Conservation (phyloP, 2,329 filamentous ascomycete genomes). For the Fusarium sp. region DNA sequence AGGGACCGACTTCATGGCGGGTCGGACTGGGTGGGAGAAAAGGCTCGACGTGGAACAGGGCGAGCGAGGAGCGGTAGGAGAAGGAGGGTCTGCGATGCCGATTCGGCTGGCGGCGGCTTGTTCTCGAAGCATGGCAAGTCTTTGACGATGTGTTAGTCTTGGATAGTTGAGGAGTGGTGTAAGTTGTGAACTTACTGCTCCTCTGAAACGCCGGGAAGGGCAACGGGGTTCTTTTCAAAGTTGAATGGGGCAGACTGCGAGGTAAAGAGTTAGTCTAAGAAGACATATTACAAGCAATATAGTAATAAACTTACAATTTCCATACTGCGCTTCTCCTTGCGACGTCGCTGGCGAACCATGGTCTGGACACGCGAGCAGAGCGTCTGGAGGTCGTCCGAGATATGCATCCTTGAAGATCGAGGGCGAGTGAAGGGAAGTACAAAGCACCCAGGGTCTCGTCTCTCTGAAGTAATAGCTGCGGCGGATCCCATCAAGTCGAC, state of each 20-base stretch:
- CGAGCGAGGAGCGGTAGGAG: conserved; percentile 44
- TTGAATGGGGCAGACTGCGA: conserved; percentile 72
- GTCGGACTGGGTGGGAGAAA: conserved; percentile 45
- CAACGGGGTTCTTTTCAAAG: conserved; percentile 68
- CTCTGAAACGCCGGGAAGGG: conserved; percentile 69
- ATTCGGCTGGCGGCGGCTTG: conserved; percentile 66
- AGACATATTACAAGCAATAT: neutral
- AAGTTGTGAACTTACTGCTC: conserved; percentile 67
- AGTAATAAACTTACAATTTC: conserved; percentile 61
- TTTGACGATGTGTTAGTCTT: conserved; percentile 45
- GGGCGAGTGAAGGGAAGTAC: conserved; percentile 31
- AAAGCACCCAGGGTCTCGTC: conserved; percentile 39
- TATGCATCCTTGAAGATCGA: conserved; percentile 50
- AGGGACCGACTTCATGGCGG: conserved; percentile 38
- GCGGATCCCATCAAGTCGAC: conserved; percentile 34
- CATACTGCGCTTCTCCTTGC: conserved; percentile 59
- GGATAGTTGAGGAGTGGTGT: neutral
- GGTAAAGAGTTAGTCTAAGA: conserved; percentile 45
- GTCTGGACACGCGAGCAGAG: conserved; percentile 62
- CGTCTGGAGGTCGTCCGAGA: conserved; percentile 61
- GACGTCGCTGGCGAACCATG: conserved; percentile 57
- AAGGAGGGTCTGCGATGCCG: conserved; percentile 58
- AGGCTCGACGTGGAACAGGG: conserved; percentile 46
- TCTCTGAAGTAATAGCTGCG: conserved; percentile 25
- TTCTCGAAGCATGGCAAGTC: conserved; percentile 66